Evolutionary conservation across 495 filamentous ascomycete genomes (phyloP).

Genomic region (Aspergillus avenaceus): DNA sequence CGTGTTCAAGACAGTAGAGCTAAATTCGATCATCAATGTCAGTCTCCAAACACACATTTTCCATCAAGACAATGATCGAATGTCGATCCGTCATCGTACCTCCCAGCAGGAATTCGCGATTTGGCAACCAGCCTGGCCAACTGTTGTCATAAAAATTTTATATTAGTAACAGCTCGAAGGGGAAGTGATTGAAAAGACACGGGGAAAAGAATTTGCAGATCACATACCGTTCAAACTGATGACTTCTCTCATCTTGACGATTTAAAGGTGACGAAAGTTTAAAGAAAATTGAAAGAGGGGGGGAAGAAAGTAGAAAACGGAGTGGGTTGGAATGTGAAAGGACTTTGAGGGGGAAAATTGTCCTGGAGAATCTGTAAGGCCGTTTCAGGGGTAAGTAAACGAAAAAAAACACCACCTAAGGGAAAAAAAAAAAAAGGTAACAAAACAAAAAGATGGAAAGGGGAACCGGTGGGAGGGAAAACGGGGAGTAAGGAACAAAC

Average conservation of each 20-base stretch:
- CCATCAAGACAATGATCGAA: not conserved
- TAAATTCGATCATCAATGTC: conserved; percentile 37
- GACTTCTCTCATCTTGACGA: conserved; percentile 91
- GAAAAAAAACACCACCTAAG: conserved; percentile 21
- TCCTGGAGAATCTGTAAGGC: conserved; percentile 20
- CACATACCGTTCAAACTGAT: conserved; percentile 96
- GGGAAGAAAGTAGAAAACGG: conserved; percentile 10
- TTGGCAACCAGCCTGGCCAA: conserved; percentile 99
- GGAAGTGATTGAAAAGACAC: conserved; percentile 7
- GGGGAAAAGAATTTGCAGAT: conserved; percentile 9
- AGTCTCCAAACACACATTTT: conserved; percentile 16
- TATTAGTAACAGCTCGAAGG: conserved; percentile 18
- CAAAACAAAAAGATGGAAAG: conserved; percentile 30
- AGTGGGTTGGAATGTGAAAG: conserved; percentile 7
- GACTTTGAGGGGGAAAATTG: not conserved
- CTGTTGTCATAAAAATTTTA: conserved; percentile 44
- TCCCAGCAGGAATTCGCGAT: conserved; percentile 99
- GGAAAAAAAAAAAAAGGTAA: conserved; percentile 22
- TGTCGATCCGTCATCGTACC: conserved; percentile 48
- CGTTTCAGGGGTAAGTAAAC: conserved; percentile 31
- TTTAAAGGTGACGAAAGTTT: conserved; percentile 13
- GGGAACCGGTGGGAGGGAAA: conserved; percentile 7
- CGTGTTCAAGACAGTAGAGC: conserved; percentile 99
- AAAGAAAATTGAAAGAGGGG: conserved; percentile 15
- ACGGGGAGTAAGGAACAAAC: conserved; percentile 17